A percentile compares a stretch with the other conserved stretches of the same genome.
These are phyloP conservation scores for Botrytis deweyae DNA, from an alignment of 2,329 filamentous ascomycete species.

Conservation along the genomic window DNA sequence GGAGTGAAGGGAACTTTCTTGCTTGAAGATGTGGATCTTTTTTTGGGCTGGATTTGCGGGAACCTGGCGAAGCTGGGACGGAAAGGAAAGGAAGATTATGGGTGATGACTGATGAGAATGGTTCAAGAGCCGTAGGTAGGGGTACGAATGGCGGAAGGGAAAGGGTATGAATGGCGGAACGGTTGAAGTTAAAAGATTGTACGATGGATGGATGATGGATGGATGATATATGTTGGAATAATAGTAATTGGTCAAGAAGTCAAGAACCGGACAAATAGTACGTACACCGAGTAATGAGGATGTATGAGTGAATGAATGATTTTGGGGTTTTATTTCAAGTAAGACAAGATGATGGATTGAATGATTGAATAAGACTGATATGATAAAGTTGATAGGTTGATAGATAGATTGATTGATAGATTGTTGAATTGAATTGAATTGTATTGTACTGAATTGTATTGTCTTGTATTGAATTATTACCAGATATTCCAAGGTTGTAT, in stretches of 20 bases:
- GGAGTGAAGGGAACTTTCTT: slow-evolving; percentile 1
- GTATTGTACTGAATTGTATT: too few relatives aligned
- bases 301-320: too few relatives aligned
- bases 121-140: not conserved
- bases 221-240: too few relatives aligned
- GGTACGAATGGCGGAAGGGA: not conserved
- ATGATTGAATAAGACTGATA: too few relatives aligned
- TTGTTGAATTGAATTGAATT: not conserved
- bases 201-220: too few relatives aligned
- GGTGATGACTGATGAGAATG: not conserved
- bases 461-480: too few relatives aligned
- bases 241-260: not conserved
- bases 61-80: not conserved
- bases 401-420: not conserved
- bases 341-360: too few relatives aligned
- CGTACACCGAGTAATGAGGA: not conserved
- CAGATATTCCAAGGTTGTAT: too few relatives aligned
- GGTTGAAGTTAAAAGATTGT: too few relatives aligned
- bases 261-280: not conserved
- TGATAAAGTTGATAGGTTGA: too few relatives aligned
- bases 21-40: not conserved
- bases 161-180: not conserved
- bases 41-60: not conserved
- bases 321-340: too few relatives aligned
- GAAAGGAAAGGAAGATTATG: not conserved